A percentile compares a stretch with the other conserved stretches of the same genome.
These are phyloP conservation scores for Trichoderma brevicompactum DNA, from an alignment of 2,329 filamentous ascomycete genomes.

Conservation along the genomic window DNA sequence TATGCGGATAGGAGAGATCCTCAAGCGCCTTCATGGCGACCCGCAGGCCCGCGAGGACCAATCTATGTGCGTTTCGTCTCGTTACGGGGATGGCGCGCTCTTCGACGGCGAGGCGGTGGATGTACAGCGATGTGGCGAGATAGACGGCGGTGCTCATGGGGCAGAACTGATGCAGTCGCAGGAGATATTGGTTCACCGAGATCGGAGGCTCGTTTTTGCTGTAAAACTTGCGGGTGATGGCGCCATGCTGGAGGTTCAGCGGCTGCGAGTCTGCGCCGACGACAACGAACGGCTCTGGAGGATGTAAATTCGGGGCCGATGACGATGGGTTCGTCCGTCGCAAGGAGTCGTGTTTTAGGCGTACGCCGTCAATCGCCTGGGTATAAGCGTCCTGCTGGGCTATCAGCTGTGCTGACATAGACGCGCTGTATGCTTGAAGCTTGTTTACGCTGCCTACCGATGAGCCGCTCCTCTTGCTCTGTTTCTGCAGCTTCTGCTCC, in stretches of 20 bases:
- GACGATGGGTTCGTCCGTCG: constrained; percentile 32
- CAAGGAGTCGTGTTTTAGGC: constrained; percentile 46
- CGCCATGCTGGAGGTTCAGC: constrained; percentile 76
- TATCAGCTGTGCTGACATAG: constrained; percentile 37
- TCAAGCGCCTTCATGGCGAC: constrained; percentile 96
- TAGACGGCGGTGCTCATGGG: constrained; percentile 94
- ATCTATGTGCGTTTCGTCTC: constrained; percentile 79
- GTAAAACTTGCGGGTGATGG: constrained; percentile 91
- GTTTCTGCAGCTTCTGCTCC: constrained; percentile 17
- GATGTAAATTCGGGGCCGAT: constrained; percentile 39
- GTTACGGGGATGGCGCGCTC: constrained; percentile 82
- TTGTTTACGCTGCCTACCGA: constrained; percentile 30
- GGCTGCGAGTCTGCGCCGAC: constrained; percentile 73
- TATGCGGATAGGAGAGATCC: constrained; percentile 85
- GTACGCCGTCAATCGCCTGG: constrained; percentile 58
- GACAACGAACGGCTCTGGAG: constrained; percentile 56
- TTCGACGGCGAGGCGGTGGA: constrained; percentile 77
- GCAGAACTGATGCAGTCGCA: constrained; percentile 86
- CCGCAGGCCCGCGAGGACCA: constrained; percentile 80
- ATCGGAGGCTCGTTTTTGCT: constrained; percentile 86
- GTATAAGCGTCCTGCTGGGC: constrained; percentile 34
- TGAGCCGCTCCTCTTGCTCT: constrained; percentile 11
- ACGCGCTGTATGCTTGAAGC: constrained; percentile 38
- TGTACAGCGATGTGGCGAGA: constrained; percentile 85
- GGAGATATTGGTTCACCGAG: constrained; percentile 79